Conservation (phyloP, 1,139 yeast genomes). For the Tardiomyces depauwii region DNA sequence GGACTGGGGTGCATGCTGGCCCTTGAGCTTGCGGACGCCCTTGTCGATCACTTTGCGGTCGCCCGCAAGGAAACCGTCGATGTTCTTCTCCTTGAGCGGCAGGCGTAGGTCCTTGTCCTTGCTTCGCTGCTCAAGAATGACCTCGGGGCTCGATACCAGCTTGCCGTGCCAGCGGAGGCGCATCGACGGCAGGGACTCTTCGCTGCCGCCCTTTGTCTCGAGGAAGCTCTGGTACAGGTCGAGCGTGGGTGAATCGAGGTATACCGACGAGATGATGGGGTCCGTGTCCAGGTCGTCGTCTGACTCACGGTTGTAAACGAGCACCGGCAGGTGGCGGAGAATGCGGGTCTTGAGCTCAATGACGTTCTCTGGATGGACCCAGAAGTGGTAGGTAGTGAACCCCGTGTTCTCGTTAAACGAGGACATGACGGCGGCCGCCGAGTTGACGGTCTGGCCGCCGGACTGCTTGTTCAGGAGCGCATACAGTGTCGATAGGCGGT, state of each 20-base stretch:
- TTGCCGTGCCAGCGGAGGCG: constrained; percentile 90
- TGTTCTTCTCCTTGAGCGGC: constrained; percentile 66
- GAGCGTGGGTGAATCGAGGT: constrained; percentile 76
- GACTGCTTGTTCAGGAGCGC: constrained; percentile 66
- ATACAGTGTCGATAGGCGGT: constrained; percentile 71
- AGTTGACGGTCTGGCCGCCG: constrained; percentile 19
- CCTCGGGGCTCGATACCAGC: constrained; percentile 61
- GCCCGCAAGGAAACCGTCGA: constrained; percentile 48
- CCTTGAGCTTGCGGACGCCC: constrained; percentile 41
- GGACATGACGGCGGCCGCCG: constrained; percentile 13
- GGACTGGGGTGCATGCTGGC: constrained; percentile 36
- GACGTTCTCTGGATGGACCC: constrained; percentile 93
- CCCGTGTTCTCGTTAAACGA: constrained; percentile 34
- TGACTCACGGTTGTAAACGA: constrained; percentile 47
- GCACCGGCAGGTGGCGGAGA: constrained; percentile 83
- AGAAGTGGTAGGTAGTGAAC: constrained; percentile 74
- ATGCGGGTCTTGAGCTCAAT: constrained; percentile 96
- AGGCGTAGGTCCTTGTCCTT: constrained; percentile 34
- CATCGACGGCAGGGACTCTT: constrained; percentile 62
- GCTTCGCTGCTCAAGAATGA: constrained; percentile 67
- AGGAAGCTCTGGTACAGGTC: constrained; percentile 81
- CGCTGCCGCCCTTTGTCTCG: constrained; percentile 36
- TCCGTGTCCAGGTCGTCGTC: constrained; percentile 38
- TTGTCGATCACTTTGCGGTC: constrained; percentile 34
- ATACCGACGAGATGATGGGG: constrained; percentile 76